Base-by-base conservation (phyloP, 2,329 filamentous ascomycete species). In the Cercospora beticola region DNA sequence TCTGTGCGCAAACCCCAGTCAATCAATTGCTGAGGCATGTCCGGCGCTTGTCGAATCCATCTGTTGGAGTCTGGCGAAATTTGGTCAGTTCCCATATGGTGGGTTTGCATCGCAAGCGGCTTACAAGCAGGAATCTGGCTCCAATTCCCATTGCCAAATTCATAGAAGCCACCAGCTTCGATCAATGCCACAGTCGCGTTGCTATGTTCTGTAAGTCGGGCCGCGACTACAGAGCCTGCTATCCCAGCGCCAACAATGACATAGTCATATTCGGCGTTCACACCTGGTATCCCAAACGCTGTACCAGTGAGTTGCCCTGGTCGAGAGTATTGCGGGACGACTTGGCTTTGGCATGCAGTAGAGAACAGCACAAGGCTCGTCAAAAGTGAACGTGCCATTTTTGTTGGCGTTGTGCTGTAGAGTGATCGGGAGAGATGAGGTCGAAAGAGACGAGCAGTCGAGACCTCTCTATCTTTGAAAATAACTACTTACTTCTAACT, bases 111-210 rank as follows among this genome's bases (percentile, higher is more conserved):
- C 31, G 10, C 31, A 33, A n/a, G 2, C 23, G 10, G 5, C 49
- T 14, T 54, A 68, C 72, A 76, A 10, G 71, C 74, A 8, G 76
- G 77, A 5, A 77, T 73, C 31, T 73, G 68, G 31, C 73, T 76
- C 52, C 71, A 66, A 56, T 78, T 79, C 4, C 75, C 73, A 56
- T 76, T 77, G 61, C 62, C 70, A 3, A 75, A 56, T 65, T 78
- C 76, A 49, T 78, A 77, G 69, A 77, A 78, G 12, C 49, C 65
- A 67, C 77, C 77, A 10, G 76, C 77, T 65, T 79, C 77, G 23
- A 78, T 61, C 7, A 78, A 67, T 0, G 75, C 77, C 5, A 78
- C 74, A n/a, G 73, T 61, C 7, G 69, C 57, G 57, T 69, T 65
- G 1, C 49, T 60, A 31, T 76, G 62, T 30, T 76, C 70, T 16